Evolutionary conservation across 2,329 filamentous ascomycete genomes (phyloP).

Genomic region (Myriosclerotinia duriaeana): DNA sequence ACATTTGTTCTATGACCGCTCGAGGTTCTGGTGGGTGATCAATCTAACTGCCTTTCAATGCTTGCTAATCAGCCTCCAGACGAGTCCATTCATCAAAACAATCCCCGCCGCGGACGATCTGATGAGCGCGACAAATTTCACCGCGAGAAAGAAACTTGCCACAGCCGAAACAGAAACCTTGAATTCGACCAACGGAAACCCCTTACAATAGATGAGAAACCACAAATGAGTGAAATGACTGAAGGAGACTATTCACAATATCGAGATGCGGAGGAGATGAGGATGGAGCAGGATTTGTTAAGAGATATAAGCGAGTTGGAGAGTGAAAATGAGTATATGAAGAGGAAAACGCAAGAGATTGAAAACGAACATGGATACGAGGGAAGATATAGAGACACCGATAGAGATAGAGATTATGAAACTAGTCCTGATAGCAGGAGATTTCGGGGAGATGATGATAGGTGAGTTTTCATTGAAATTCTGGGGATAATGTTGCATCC

Average conservation of each 20-base stretch:
- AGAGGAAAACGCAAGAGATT: slow-evolving; percentile 14
- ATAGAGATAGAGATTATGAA: slow-evolving; percentile 11
- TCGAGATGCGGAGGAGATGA: not conserved
- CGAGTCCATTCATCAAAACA: not conserved
- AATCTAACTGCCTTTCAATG: not conserved
- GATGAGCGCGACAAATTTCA: not conserved
- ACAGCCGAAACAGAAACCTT: not conserved
- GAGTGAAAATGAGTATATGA: slow-evolving; percentile 4
- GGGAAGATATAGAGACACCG: not conserved
- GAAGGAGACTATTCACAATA: slow-evolving; percentile 5
- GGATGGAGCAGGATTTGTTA: not conserved
- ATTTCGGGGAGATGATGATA: not conserved
- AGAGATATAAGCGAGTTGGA: slow-evolving; percentile 17
- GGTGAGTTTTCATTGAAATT: not conserved
- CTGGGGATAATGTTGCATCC: too few species aligned
- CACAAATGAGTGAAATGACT: slow-evolving; percentile 11
- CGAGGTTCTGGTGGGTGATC: not conserved
- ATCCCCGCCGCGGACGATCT: not conserved
- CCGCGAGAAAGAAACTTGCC: slow-evolving; percentile 1
- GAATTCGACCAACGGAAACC: not conserved
- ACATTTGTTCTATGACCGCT: not conserved
- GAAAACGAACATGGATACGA: slow-evolving; percentile 1
- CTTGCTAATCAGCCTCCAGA: not conserved
- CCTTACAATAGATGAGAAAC: not conserved
- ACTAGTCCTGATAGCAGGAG: not conserved